Conservation (phyloP, 345 rosid genomes). For the Hibiscus trionum region DNA sequence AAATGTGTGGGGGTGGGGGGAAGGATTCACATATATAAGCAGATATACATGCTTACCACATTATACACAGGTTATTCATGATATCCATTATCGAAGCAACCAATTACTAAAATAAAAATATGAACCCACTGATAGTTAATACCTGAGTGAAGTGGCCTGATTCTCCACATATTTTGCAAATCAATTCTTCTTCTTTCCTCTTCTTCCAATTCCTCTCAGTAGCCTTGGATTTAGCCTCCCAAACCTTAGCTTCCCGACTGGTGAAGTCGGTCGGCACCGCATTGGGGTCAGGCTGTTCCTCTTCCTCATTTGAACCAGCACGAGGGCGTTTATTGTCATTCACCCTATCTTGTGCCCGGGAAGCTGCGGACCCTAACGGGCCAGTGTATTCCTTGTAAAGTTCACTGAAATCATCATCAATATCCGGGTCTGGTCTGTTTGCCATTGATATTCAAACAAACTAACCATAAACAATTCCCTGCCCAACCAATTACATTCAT, state of each 20-base stretch:
- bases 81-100: not conserved
- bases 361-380: constrained; percentile 37
- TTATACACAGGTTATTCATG: not conserved
- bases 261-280: constrained; percentile 99
- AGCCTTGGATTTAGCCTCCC: constrained; percentile 99
- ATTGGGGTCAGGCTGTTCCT: constrained; percentile 71
- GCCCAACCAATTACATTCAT: constrained; percentile 8
- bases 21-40: too few species aligned
- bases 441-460: constrained; percentile 41
- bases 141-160: constrained; percentile 99
- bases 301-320: constrained; percentile 67
- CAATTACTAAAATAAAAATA: not conserved
- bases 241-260: constrained; percentile 94
- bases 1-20: too few species aligned
- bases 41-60: not conserved
- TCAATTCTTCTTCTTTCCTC: constrained; percentile 97
- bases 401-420: constrained; percentile 89
- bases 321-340: constrained; percentile 47
- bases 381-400: constrained; percentile 97
- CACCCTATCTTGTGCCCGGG: constrained; percentile 38
- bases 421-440: constrained; percentile 65
- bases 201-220: constrained; percentile 99
- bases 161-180: constrained; percentile 93
- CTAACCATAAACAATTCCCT: constrained; percentile 14
- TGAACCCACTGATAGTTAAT: not conserved